A percentile compares a stretch with the other conserved stretches of the same genome.
These are phyloP conservation scores for Dictyostelium discoideum DNA, from an alignment of 78 protist species.

Conservation along the genomic window dicty_2.7 NC_007089.4:137501-138000, in stretches of 20 bases:
- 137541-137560: not conserved
- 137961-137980: constrained; percentile 13
- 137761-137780: constrained; percentile 6
- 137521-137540: not conserved
- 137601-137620: not conserved
- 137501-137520: not conserved
- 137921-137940: constrained; percentile 52
- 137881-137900: constrained; percentile 45
- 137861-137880: constrained; percentile 32
- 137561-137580: not conserved
- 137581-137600: not conserved
- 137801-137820: constrained; percentile 66
- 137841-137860: constrained; percentile 56
- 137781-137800: constrained; percentile 39
- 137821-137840: constrained; percentile 16
- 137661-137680: not conserved
- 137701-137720: not conserved
- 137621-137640: not conserved
- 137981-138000: constrained; percentile 48
- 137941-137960: constrained; percentile 49
- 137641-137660: not conserved
- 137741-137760: not conserved
- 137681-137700: not conserved
- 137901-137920: constrained; percentile 39
- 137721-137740: too few relatives aligned